Base-by-base conservation (phyloP, 208 protist species). In the Trypanosoma conorhini region DNA sequence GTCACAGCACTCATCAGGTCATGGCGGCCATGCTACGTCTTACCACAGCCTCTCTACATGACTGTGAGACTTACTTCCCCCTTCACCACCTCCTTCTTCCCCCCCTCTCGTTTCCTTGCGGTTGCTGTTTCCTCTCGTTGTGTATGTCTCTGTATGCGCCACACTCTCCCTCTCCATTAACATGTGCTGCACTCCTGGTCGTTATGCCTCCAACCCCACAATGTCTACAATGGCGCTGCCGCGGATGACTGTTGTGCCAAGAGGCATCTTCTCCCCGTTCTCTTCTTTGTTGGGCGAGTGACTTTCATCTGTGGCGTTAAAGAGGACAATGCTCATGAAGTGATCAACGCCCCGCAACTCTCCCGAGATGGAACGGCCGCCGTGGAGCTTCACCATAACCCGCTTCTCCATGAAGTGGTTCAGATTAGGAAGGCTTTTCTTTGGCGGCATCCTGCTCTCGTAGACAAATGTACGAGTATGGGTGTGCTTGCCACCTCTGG, bases 251-350 rank as follows among this genome's bases (percentile, higher is more conserved):
- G 82, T 91, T 38, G 79, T 93, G 80, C 96, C 86, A 61, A 99
- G 93, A 40, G 96, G 87, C 30, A 97, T 85, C 26, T 93, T 85
- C 17, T 77, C 65, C 38, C 79, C 72, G 69, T 85, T 85, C 21
- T 76, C 77, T 19, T 70, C 76, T 60, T 62, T 67, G 61, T 87
- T 81, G 13, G 70, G 38, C 62, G 98, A 89, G 7, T 70, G 72
- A 1, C 89, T 91, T 42, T 98, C 92, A 74, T 99, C 98, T 15
- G 97, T 79, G n/a, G 97, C 96, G 62, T 99, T 95, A 72, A 98
- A 89, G 13, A 99, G 83, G 21, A 99, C 98, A 46, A 99, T 79
- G 66, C 98, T 99, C 97, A 99, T 98, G 77, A 98, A 99, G 67
- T 97, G 77, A 79, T 99, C 98, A 24, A 97, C 98, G 9, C 98